Percentiles rank a stretch among this genome's conserved stretches.
Evolutionary conservation across 2,329 filamentous ascomycete genomes (phyloP).

Genomic region (Colletotrichum truncatum): DNA sequence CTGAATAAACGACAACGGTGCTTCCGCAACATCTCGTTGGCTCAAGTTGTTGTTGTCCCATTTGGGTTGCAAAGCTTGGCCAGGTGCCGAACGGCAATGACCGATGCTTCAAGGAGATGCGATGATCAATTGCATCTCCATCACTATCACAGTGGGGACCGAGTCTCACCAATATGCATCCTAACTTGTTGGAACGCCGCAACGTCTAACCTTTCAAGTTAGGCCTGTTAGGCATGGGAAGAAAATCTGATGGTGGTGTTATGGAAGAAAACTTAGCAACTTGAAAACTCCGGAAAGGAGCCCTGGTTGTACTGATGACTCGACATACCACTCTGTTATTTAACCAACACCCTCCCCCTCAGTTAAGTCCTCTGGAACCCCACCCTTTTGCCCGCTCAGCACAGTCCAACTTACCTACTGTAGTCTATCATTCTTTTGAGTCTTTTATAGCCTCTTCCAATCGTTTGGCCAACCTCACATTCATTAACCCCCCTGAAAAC

Average conservation of each 20-base stretch:
- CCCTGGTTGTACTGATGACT: not conserved
- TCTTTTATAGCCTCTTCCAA: constrained; percentile 1
- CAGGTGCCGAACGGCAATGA: constrained; percentile 4
- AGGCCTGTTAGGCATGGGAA: no score
- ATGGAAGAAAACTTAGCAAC: not conserved
- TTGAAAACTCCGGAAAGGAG: not conserved
- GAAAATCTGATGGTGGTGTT: no score
- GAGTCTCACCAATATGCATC: not conserved
- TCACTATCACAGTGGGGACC: constrained; percentile 4
- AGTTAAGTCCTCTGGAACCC: not conserved
- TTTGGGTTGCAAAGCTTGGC: not conserved
- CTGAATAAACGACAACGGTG: not conserved
- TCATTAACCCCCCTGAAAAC: not conserved
- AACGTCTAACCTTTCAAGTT: no score
- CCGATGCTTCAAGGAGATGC: not conserved
- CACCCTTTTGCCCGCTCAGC: not conserved
- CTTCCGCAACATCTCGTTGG: not conserved
- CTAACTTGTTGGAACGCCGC: not conserved
- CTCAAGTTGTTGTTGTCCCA: not conserved
- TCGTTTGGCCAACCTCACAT: not conserved
- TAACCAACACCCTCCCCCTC: not conserved
- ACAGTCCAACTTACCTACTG: not conserved
- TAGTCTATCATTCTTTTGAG: constrained; percentile 1
- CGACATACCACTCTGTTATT: not conserved
- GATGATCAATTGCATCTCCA: not conserved